Evolutionary conservation across 306 rosid genomes (phyloP).

Genomic region (Citrullus amarus): DNA sequence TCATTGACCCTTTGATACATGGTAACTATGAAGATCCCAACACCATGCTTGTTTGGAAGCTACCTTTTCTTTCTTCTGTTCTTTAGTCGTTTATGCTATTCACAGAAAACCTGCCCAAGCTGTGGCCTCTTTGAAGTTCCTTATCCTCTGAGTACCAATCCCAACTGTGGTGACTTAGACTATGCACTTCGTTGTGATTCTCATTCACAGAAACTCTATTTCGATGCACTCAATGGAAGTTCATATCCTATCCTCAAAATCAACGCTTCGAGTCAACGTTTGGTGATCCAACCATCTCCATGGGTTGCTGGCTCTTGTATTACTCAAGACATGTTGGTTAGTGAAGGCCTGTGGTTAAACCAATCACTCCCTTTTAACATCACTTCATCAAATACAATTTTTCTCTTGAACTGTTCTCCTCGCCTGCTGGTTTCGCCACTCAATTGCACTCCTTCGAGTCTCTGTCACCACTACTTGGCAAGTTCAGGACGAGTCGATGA

Average conservation of each 20-base stretch:
- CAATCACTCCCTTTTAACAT: constrained; percentile 80
- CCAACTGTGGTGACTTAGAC: constrained; percentile 50
- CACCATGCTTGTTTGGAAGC: constrained; percentile 13
- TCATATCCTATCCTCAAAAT: constrained; percentile 42
- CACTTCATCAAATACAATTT: constrained; percentile 76
- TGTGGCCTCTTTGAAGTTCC: constrained; percentile 68
- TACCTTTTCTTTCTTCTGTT: constrained; percentile 29
- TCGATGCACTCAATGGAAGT: constrained; percentile 60
- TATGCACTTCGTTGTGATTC: constrained; percentile 63
- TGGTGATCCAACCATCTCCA: constrained; percentile 67
- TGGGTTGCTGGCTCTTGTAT: constrained; percentile 62
- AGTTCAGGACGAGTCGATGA: constrained; percentile 46
- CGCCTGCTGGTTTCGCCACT: constrained; percentile 82
- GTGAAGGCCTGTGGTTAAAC: constrained; percentile 79
- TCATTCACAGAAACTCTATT: constrained; percentile 35
- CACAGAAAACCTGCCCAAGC: constrained; percentile 61
- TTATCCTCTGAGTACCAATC: constrained; percentile 71
- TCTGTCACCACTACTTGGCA: constrained; percentile 65
- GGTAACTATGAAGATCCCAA: constrained; percentile 26
- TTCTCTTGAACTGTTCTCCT: constrained; percentile 78
- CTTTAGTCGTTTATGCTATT: constrained; percentile 19
- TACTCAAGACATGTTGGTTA: constrained; percentile 58
- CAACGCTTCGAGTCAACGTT: constrained; percentile 31
- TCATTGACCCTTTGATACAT: constrained; percentile 13
- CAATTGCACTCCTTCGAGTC: constrained; percentile 76